Base-by-base conservation (phyloP, 1,284 basidiomycete genomes). In the Wallemia ichthyophaga region DNA sequence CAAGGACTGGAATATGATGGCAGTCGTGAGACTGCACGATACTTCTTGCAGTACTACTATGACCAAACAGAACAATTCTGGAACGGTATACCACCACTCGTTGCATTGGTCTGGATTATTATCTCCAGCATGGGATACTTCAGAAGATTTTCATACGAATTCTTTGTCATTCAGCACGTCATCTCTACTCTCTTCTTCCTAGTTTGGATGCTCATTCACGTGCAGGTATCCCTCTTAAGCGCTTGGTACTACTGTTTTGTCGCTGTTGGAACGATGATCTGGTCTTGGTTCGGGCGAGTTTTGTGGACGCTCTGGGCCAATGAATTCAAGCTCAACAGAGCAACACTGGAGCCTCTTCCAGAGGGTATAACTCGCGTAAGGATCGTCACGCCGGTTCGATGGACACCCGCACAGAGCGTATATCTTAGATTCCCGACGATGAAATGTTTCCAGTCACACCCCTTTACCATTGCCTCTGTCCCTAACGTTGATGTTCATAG, bases 111-210 rank as follows among this genome's bases (percentile, higher is more conserved):
- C 3, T 56, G 55, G 55, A 56, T 56, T 24, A 24, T 56, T 15
- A 7, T 56, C n/a, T 56, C 59, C 53, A 21, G 37, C 57, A 3
- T 56, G 25, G 55, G 25, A 17, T 26, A 56, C 17, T 60, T 68
- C 19, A 61, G 67, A 2, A 61, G 63, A 23, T 58, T 64, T 33
- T 65, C 62, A 27, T 68, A 68, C 62, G 65, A 67, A 58, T 62
- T 68, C 23, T 68, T 67, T 54, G 62, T 67, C 27, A 58, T 65
- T 26, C 61, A 66, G 19, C 67, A 68, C 57, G 61, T 68, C 1
- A 59, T 63, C 21, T 58, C 62, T 21, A 60, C 63, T 2, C 60
- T 66, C 21, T 54, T 64, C 24, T 64, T 68, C 54, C 59, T 67
- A 2, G 66, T 63, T 24, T 63, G 63, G 2, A 62, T 64, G 19